A percentile compares a stretch with the other conserved stretches of the same genome.
These are phyloP conservation scores for Nicotiana sylvestris DNA, from an alignment of 257 asterid species.

Conservation along the genomic window DNA sequence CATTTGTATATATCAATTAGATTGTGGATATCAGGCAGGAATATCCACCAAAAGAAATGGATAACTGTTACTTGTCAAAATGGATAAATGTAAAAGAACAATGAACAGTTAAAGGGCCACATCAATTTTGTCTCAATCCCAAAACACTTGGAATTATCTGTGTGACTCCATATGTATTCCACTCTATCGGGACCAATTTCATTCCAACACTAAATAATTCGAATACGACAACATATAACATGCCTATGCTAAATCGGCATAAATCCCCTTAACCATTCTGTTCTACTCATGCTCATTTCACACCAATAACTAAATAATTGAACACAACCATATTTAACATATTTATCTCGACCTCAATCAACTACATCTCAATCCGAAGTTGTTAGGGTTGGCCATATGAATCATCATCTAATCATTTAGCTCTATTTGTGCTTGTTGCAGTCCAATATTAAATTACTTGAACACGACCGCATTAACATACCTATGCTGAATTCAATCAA, in stretches of 20 bases:
- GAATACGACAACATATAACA: background rate
- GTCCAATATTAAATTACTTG: conserved; percentile 32
- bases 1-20: background rate
- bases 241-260: background rate
- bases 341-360: background rate
- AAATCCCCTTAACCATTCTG: background rate
- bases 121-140: background rate
- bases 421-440: conserved; percentile 27
- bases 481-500: conserved; percentile 12
- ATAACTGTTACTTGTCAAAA: conserved; percentile 16
- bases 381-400: conserved; percentile 14
- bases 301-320: no score
- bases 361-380: conserved; percentile 20
- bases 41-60: conserved; percentile 19
- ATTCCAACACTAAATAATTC: background rate
- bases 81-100: background rate
- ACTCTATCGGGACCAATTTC: background rate
- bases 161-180: background rate
- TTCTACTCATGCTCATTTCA: no score
- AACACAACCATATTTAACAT: background rate
- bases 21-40: background rate
- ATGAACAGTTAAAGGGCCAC: background rate
- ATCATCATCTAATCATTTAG: background rate
- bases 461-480: conserved; percentile 15
- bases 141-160: background rate